These are phyloP conservation scores for Phytophthora fragariaefolia DNA, from an alignment of 352 stramenopile genomes.

Conservation along the genomic window DNA sequence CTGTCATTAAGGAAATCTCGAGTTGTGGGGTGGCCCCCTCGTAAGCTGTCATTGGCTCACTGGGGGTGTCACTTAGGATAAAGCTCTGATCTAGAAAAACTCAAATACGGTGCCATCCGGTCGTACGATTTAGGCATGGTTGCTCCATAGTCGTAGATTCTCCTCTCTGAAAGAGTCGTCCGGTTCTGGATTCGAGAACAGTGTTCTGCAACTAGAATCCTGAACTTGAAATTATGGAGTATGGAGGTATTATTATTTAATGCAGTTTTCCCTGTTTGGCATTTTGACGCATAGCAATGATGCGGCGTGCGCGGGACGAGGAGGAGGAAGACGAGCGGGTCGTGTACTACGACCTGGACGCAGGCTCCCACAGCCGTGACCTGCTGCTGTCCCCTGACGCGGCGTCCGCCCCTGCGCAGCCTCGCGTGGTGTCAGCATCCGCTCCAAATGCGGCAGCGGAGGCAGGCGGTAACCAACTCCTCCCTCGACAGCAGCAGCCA, in stretches of 20 bases:
- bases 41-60: background rate
- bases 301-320: slow-evolving; percentile 18
- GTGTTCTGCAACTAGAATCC: too few relatives aligned
- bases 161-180: too few relatives aligned
- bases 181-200: too few relatives aligned
- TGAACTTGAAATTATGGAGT: too few relatives aligned
- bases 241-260: too few relatives aligned
- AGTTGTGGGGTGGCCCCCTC: background rate
- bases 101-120: slow-evolving; percentile 3
- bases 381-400: slow-evolving; percentile 34
- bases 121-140: too few relatives aligned
- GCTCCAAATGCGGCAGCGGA: slow-evolving; percentile 4
- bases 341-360: slow-evolving; percentile 71
- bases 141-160: too few relatives aligned
- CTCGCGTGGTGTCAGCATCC: slow-evolving; percentile 1
- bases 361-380: slow-evolving; percentile 26
- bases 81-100: background rate
- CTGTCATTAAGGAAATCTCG: background rate
- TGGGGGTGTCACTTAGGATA: background rate
- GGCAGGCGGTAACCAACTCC: slow-evolving; percentile 43
- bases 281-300: too few relatives aligned
- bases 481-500: slow-evolving; percentile 37
- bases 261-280: too few relatives aligned
- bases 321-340: slow-evolving; percentile 52
- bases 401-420: background rate